Percentiles rank a stretch among this genome's conserved stretches.
phyloP scores from a whole-genome alignment of 176 grass and related monocot genomes.

The Elaeis guineensis region DNA sequence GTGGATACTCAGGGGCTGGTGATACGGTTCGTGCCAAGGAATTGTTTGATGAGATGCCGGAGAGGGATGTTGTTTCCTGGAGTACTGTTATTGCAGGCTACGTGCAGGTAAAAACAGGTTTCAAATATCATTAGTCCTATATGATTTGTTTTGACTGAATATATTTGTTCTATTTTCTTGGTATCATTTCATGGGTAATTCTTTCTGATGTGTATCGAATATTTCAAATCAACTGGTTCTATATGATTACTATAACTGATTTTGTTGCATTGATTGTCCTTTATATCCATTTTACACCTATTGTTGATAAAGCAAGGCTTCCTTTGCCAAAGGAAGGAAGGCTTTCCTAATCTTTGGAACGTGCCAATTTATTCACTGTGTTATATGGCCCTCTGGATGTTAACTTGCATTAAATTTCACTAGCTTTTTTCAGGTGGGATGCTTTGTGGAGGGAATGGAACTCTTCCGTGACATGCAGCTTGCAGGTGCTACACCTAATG shows the following conservation, averaged over 20 bases:
- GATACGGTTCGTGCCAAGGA: not conserved
- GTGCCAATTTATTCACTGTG: not conserved
- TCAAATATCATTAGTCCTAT: too few species aligned
- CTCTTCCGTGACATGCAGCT: slow-evolving; percentile 2
- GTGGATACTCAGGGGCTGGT: not conserved
- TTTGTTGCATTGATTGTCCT: too few species aligned
- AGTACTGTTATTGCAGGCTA: slow-evolving; percentile 9
- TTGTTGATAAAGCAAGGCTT: too few species aligned
- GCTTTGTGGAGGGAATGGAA: slow-evolving; percentile 8
- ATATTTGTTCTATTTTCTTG: too few species aligned
- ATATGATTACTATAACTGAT: too few species aligned
- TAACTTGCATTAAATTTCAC: not conserved
- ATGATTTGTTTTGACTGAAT: too few species aligned
- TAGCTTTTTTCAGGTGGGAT: slow-evolving; percentile 9
- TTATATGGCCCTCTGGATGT: not conserved
- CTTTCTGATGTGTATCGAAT: too few species aligned
- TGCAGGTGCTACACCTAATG: slow-evolving; percentile 9
- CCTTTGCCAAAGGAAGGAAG: too few species aligned
- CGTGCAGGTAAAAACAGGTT: slow-evolving; percentile 2
- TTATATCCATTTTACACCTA: too few species aligned
- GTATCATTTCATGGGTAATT: too few species aligned
- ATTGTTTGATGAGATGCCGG: slow-evolving; percentile 15
- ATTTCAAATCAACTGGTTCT: too few species aligned
- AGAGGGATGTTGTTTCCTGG: slow-evolving; percentile 12
- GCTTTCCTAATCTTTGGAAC: too few species aligned